A percentile compares a stretch with the other conserved stretches of the same genome.
Evolutionary conservation across 495 filamentous ascomycete species (phyloP).

Genomic region (Cercophora newfieldiana): DNA sequence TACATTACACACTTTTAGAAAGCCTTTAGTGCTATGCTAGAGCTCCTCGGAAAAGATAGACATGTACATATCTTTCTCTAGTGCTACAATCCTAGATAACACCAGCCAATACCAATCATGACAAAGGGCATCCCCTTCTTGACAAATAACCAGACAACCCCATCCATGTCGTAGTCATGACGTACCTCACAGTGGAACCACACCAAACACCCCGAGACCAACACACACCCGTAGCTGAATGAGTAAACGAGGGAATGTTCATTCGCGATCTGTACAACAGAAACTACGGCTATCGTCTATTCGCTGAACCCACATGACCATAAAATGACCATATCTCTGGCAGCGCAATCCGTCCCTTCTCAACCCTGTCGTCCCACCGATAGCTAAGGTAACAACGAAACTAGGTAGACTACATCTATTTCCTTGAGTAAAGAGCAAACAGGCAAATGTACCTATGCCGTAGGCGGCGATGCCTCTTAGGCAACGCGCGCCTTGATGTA

Average conservation of each 20-base stretch:
- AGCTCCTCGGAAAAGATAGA: neutral
- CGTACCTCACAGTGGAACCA: neutral
- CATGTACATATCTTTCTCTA: no score
- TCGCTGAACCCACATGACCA: neutral
- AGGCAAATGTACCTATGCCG: no score
- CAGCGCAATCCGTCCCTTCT: neutral
- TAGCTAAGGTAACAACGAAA: no score
- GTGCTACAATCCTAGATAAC: no score
- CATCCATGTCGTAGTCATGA: neutral
- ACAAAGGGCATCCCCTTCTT: neutral
- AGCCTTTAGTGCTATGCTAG: neutral
- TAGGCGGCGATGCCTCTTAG: no score
- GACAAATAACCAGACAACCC: neutral
- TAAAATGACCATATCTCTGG: neutral
- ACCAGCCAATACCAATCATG: neutral
- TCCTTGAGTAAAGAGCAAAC: no score
- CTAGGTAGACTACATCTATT: no score
- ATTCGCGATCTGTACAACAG: neutral
- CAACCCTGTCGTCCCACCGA: neutral
- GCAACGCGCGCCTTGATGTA: conserved; percentile 74
- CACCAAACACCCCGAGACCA: neutral
- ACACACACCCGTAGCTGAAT: no score
- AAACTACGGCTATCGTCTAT: neutral
- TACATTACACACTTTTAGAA: neutral
- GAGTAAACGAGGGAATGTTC: neutral